Evolutionary conservation across 1,284 basidiomycete species (phyloP).

Genomic region (Cutaneotrichosporon sp.): DNA sequence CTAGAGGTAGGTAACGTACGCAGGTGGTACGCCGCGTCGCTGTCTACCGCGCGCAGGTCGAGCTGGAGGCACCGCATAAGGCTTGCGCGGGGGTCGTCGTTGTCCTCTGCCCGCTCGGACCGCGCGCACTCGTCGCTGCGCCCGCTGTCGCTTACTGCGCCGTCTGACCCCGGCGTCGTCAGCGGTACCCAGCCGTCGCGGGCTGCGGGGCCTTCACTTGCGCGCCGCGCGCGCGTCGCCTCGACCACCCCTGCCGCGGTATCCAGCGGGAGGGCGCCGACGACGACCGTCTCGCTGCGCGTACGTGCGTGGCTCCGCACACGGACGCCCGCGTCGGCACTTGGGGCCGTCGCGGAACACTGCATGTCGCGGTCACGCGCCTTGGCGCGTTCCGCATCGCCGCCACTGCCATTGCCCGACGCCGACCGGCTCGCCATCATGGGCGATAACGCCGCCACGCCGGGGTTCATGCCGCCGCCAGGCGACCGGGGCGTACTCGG

Average conservation of each 20-base stretch:
- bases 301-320: neutral
- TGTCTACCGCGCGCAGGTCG: constrained; percentile 28
- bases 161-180: no score
- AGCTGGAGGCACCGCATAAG: constrained; percentile 43
- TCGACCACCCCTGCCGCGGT: neutral
- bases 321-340: neutral
- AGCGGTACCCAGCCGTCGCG: neutral
- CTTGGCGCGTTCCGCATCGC: neutral
- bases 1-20: neutral
- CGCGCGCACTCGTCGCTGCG: neutral
- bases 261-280: neutral
- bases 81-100: neutral
- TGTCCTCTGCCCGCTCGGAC: neutral
- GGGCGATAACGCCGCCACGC: neutral
- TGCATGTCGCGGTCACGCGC: neutral
- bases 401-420: neutral
- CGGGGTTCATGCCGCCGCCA: no score
- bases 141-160: neutral
- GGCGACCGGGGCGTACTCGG: neutral
- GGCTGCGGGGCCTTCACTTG: constrained; percentile 3
- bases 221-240: constrained; percentile 3
- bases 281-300: neutral
- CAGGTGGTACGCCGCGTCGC: constrained; percentile 6
- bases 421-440: constrained; percentile 1
- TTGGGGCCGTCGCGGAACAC: neutral